Evolutionary conservation across 192 early-diverging fungal species (phyloP), one percentile per base, ranked within the genome.

Genomic region (Backusella macrospora): DNA sequence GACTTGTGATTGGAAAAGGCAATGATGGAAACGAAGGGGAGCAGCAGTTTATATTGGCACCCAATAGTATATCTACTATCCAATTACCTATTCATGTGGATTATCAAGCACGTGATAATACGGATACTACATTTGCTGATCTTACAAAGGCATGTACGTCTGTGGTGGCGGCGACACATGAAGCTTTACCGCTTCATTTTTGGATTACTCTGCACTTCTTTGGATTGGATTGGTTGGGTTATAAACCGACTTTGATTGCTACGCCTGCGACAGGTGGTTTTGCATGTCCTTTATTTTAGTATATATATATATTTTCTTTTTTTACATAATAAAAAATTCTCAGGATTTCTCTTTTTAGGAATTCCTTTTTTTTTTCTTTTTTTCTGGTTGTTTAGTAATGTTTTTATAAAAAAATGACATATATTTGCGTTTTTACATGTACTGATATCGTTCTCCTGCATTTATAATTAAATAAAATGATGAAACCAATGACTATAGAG

Each of bases 211-310:
- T 78, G 12, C 55, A 65, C 3, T 44, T 77, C 12, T 72, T 23
- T 47, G 48, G 45, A 4, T 39, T 73, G 18, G 72, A 73, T 52
- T 73, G 71, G 72, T 26, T 70, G 14, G 72, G 72, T 4, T 74
- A 63, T 66, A 44, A 67, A 16, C 77, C 77, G 5, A 73, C 72
- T 5, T 52, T 78, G 10, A 62, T 70, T 6, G 65, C 73, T 6
- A 78, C 71, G 0, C 72, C 77, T 63, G 77, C 65, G 1, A 39
- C 71, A 3, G 67, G 68, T 38, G 76, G 76, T 16, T 73, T 78
- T 62, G 52, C 46, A 13, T 78, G 77, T 74, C 77, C 77, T 15
- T 42, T 72, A 13, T 69, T 45, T 34, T 69, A 45, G 44, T 46
- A 16, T 46, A 44, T 18, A 44, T 68, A 49, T 49, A 7, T 59